Evolutionary conservation across 345 rosid species (phyloP).

Genomic region (Melaleuca quinquenervia): DNA sequence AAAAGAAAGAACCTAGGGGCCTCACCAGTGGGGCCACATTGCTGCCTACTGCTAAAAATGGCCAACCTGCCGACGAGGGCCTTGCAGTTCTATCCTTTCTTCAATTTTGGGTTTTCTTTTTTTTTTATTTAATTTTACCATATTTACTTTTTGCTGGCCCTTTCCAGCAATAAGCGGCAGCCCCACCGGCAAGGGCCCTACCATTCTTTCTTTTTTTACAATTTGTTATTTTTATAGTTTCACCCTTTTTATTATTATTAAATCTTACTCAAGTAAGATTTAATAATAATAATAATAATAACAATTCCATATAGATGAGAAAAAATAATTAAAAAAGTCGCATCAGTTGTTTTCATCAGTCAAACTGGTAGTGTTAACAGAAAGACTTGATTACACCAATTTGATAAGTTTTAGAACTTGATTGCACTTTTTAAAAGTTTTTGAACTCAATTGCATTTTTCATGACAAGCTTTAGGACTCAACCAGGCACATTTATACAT

Average conservation of each 20-base stretch:
- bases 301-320: not conserved
- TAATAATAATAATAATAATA: not conserved
- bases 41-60: not conserved
- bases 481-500: not conserved
- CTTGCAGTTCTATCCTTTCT: too few relatives aligned
- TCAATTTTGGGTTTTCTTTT: too few relatives aligned
- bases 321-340: not conserved
- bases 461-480: not conserved
- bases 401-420: not conserved
- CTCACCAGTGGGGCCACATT: not conserved
- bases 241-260: not conserved
- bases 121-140: too few relatives aligned
- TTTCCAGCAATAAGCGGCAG: too few relatives aligned
- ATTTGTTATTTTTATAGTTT: not conserved
- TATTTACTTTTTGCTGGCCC: too few relatives aligned
- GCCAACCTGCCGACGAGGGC: not conserved
- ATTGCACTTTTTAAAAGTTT: not conserved
- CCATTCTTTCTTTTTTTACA: not conserved
- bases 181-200: too few relatives aligned
- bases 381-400: not conserved
- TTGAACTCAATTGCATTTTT: not conserved
- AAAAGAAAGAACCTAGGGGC: not conserved
- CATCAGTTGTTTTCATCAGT: not conserved
- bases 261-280: not conserved
- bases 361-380: not conserved